Conservation (phyloP, 257 asterid species). For the Plantago elongata region DNA sequence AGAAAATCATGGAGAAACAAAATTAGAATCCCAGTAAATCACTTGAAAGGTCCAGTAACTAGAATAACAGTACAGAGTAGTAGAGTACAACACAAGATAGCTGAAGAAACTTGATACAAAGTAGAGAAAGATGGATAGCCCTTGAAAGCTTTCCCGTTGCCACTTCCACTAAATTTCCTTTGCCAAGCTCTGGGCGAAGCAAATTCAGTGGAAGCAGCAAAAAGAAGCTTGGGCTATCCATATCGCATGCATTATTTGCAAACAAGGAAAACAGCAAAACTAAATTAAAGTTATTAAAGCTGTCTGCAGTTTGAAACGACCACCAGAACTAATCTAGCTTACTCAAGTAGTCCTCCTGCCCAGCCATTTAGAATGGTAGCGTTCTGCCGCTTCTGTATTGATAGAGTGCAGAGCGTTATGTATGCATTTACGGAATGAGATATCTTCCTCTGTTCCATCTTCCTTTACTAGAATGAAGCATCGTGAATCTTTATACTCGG, state of each 20-base stretch:
- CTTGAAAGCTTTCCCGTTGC: constrained; percentile 99
- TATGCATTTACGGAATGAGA: constrained; percentile 77
- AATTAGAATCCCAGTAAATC: not conserved
- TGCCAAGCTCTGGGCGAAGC: constrained; percentile 67
- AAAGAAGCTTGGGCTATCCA: constrained; percentile 91
- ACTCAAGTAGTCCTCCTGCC: constrained; percentile 6
- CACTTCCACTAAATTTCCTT: constrained; percentile 90
- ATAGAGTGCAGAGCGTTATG: constrained; percentile 47
- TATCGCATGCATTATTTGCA: constrained; percentile 23
- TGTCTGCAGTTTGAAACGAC: too few species aligned
- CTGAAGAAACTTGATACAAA: not conserved
- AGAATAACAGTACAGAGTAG: too few species aligned
- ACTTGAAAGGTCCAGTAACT: not conserved
- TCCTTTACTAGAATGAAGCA: constrained; percentile 68
- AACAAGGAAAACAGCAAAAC: not conserved
- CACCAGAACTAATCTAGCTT: too few species aligned
- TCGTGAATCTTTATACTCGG: constrained; percentile 49
- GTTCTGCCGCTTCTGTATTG: constrained; percentile 44
- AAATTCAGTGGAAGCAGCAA: constrained; percentile 94
- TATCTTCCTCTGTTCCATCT: constrained; percentile 83
- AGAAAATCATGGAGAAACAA: too few species aligned
- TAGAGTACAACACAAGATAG: not conserved
- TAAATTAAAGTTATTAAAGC: too few species aligned
- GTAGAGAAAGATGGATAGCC: constrained; percentile 52
- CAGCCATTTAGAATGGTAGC: constrained; percentile 33